These are phyloP conservation scores for Oleoguttula mirabilis DNA, from an alignment of 495 filamentous ascomycete genomes.

Conservation along the genomic window DNA sequence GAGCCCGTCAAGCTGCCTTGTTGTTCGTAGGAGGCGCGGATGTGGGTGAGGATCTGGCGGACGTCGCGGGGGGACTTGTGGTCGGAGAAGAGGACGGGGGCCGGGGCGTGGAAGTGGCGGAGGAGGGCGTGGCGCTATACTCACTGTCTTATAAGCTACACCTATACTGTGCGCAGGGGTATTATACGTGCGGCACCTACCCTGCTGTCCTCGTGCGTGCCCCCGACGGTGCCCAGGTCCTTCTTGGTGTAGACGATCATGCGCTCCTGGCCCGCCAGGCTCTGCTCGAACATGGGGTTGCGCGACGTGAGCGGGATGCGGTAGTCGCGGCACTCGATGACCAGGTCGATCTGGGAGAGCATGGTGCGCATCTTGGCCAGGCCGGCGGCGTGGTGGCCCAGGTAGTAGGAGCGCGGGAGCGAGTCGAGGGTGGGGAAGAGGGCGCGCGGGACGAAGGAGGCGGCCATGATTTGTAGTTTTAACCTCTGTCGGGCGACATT, in stretches of 20 bases:
- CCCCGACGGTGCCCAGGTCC: conserved; percentile 50
- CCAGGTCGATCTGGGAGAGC: conserved; percentile 69
- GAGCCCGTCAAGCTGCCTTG: conserved; percentile 52
- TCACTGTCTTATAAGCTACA: too few species aligned
- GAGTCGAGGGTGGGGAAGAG: conserved; percentile 55
- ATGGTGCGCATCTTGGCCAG: conserved; percentile 72
- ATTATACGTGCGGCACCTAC: conserved; percentile 25
- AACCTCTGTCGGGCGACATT: conserved; percentile 4
- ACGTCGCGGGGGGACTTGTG: conserved; percentile 39
- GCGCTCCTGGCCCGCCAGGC: conserved; percentile 46
- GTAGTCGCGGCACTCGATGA: conserved; percentile 92
- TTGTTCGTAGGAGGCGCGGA: conserved; percentile 36
- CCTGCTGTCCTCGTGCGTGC: conserved; percentile 21
- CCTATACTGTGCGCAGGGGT: not conserved
- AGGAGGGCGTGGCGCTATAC: conserved; percentile 31
- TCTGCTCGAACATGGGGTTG: conserved; percentile 82
- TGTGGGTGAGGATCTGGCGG: conserved; percentile 44
- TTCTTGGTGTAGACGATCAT: conserved; percentile 85
- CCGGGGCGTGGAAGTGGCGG: conserved; percentile 43
- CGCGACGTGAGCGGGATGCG: conserved; percentile 75
- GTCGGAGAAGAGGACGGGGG: conserved; percentile 52
- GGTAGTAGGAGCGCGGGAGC: conserved; percentile 83
- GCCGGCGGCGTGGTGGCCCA: conserved; percentile 88
- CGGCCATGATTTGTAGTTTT: conserved; percentile 10
- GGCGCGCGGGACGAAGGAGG: conserved; percentile 64